A percentile compares a stretch with the other conserved stretches of the same genome.
phyloP scores from a whole-genome alignment of 2,329 filamentous ascomycete species.

The Fusarium temperatum region DNA sequence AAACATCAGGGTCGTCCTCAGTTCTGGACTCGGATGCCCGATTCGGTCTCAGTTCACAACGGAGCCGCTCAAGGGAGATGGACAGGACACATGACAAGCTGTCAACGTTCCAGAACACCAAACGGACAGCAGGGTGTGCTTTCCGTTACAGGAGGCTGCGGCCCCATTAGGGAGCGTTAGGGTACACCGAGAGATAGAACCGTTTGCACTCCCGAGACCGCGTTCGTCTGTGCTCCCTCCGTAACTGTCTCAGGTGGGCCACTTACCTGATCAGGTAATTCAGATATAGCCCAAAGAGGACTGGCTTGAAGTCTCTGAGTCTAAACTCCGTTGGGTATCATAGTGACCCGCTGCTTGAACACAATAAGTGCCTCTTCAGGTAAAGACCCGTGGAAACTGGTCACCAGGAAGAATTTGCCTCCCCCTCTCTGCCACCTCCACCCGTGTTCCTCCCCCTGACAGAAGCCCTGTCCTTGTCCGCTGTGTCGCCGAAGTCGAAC shows the following conservation, averaged over 20 bases:
- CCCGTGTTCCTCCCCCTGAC: constrained; percentile 41
- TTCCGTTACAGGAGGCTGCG: constrained; percentile 5
- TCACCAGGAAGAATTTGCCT: constrained; percentile 43
- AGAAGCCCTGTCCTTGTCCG: constrained; percentile 39
- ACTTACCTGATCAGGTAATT: constrained; percentile 17
- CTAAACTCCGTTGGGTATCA: constrained; percentile 24
- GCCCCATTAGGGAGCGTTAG: constrained; percentile 16
- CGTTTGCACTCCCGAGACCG: constrained; percentile 29
- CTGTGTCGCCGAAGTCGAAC: constrained; percentile 29
- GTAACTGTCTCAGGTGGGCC: constrained; percentile 6
- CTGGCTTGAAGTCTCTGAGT: accelerated
- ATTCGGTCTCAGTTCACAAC: constrained; percentile 31
- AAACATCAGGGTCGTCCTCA: constrained; percentile 21
- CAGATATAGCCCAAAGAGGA: constrained; percentile 13
- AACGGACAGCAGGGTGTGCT: constrained; percentile 23
- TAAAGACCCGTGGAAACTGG: constrained; percentile 36
- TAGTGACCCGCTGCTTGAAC: constrained; percentile 23
- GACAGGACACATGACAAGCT: constrained; percentile 29
- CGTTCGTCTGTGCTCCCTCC: constrained; percentile 24
- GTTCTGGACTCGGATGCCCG: constrained; percentile 32
- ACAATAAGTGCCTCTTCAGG: constrained; percentile 40
- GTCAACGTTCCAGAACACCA: constrained; percentile 38
- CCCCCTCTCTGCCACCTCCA: constrained; percentile 42
- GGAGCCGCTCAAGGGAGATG: constrained; percentile 28
- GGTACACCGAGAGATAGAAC: constrained; percentile 25